Evolutionary conservation across 1,284 basidiomycete genomes (phyloP).

Genomic region (Trichosporon sp.): DNA sequence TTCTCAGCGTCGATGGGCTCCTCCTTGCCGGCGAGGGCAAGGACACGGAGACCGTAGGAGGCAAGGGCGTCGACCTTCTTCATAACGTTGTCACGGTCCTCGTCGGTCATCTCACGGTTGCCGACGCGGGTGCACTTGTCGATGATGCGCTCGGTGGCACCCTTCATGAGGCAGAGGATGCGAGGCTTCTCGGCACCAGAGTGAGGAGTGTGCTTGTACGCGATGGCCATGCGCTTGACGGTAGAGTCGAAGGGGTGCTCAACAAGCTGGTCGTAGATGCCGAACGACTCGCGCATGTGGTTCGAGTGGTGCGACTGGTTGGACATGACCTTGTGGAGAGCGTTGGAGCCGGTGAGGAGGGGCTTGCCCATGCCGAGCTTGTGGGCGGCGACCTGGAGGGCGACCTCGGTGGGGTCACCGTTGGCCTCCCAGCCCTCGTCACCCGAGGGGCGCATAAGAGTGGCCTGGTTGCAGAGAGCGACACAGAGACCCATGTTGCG

Average conservation of each 20-base stretch:
- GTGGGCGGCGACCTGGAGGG: slow-evolving; percentile 62
- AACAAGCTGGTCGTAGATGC: slow-evolving; percentile 40
- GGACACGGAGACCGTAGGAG: slow-evolving; percentile 57
- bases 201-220: slow-evolving; percentile 44
- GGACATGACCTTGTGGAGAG: slow-evolving; percentile 7
- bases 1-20: slow-evolving; percentile 47
- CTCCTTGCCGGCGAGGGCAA: slow-evolving; percentile 51
- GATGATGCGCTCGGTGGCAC: slow-evolving; percentile 61
- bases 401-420: slow-evolving; percentile 65
- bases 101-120: slow-evolving; percentile 29
- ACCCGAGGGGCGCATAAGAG: slow-evolving; percentile 43
- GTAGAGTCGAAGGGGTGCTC: slow-evolving; percentile 62
- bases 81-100: slow-evolving; percentile 50
- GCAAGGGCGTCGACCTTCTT: slow-evolving; percentile 56
- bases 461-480: slow-evolving; percentile 53
- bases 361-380: slow-evolving; percentile 52
- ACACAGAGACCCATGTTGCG: slow-evolving; percentile 50
- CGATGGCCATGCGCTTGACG: slow-evolving; percentile 61
- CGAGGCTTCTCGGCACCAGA: slow-evolving; percentile 1
- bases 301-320: slow-evolving; percentile 19
- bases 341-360: slow-evolving; percentile 41
- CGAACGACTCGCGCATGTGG: slow-evolving; percentile 9
- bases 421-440: slow-evolving; percentile 60
- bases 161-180: slow-evolving; percentile 55
- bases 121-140: slow-evolving; percentile 53